Base-by-base conservation (phyloP, 768 basidiomycete genomes). In the Leccinum obscurum region DNA sequence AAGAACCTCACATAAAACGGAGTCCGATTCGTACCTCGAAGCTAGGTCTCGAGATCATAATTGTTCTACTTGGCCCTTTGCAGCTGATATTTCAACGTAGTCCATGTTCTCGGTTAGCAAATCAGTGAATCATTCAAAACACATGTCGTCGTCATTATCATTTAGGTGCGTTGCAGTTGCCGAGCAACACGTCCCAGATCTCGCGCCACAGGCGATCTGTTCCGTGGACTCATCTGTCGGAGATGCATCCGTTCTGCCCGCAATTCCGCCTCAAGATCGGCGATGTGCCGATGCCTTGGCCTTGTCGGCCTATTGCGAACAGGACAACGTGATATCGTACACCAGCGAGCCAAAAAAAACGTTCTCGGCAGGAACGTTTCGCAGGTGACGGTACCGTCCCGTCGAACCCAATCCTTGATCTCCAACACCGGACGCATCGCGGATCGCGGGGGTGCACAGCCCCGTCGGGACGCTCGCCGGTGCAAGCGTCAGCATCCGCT, bases 391-490 rank as follows among this genome's bases (percentile, higher is more conserved):
- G 30, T 10, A 32, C 30, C 30, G 30, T 32, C 28, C 28, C 30
- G 30, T 32, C 30, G 30, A 32, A 32, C 30, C 30, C 30, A 32
- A 32, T 32, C 30, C 30, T 32, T 32, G 30, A 32, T 32, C 30
- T 32, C 30, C 30, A 10, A 32, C 9, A 32, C 30, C 30, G 30
- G 30, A 32, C 30, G 82, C 84, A 53, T 72, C 69, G 22, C 78
- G 76, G 24, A 94, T 72, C 6, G 89, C 88, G 1, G 93, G 92
- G 0, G 91, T 89, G 75, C 92, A 93, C 48, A 95, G 83, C 1
- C 92, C 92, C 4, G 89, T 87, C 0, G 89, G 87, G 0, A 90
- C 93, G 4, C 89, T 88, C 7, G 28, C 7, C 14, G 95, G 80
- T 0, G 89, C 93, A 55, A 94, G 77, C 44, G 78, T 78, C 68